Conservation (phyloP, 116 monocot genomes). For the Posidonia oceanica region DNA sequence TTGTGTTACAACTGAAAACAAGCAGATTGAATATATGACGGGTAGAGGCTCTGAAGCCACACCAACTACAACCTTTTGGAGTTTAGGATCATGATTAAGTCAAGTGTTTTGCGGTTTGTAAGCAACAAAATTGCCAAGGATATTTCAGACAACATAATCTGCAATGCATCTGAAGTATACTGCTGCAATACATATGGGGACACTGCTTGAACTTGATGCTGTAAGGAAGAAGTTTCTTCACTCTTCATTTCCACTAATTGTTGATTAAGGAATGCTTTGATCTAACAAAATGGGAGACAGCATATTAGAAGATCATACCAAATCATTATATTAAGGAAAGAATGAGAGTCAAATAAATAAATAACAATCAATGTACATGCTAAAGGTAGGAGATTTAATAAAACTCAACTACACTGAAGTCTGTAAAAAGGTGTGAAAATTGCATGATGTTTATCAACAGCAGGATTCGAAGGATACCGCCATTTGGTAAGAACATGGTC, state of each 20-base stretch:
- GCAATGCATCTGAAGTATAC: slow-evolving; percentile 51
- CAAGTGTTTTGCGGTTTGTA: slow-evolving; percentile 76
- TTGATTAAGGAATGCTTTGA: slow-evolving; percentile 84
- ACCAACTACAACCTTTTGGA: slow-evolving; percentile 61
- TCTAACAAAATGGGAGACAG: slow-evolving; percentile 26
- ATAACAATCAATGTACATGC: no score
- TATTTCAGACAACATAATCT: slow-evolving; percentile 49
- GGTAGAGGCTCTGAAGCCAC: background rate
- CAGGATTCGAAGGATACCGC: no score
- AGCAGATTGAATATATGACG: background rate
- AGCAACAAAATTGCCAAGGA: slow-evolving; percentile 67
- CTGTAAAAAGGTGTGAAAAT: no score
- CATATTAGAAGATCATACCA: background rate
- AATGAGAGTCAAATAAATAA: background rate
- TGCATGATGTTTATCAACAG: no score
- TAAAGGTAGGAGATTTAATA: no score
- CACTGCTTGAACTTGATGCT: slow-evolving; percentile 96
- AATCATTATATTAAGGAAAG: background rate
- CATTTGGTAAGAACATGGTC: no score
- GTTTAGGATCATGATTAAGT: slow-evolving; percentile 96
- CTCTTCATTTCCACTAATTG: slow-evolving; percentile 70
- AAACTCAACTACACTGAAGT: no score
- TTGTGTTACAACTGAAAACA: background rate
- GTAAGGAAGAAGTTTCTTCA: slow-evolving; percentile 78
- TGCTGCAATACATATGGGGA: slow-evolving; percentile 83